Evolutionary conservation across 192 early-diverging fungal genomes (phyloP), one percentile per base, ranked within the genome.

Genomic region (Backusella morwellensis): DNA sequence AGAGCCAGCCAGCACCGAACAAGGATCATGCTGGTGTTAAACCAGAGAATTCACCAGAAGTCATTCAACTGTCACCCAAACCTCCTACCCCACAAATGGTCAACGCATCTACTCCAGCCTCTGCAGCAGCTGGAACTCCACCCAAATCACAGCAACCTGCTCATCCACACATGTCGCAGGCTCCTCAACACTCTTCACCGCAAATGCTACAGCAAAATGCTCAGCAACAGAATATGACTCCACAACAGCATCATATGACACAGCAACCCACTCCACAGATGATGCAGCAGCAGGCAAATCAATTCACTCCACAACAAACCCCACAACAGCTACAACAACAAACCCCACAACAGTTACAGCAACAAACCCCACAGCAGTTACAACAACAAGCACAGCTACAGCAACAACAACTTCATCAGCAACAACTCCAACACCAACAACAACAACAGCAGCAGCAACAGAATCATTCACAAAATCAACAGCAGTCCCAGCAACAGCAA

Each of bases 71-170:
- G 44, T 66, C 41, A 3, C 34, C 67, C 11, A 67, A 76, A 41
- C 67, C 75, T 7, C 32, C 75, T 19, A 76, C 66, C 15, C 75
- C 42, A 9, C 66, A 23, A 34, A 63, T 63, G 56, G 47, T 29
- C 7, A 66, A 41, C 32, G 44, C 35, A 52, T 15, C 54, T 14
- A 34, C 71, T 0, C 32, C 77, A 17, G n/a, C 14, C 1, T 70
- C 73, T 29, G 4, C 78, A 0, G 21, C 35, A 4, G 73, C 77
- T 23, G 35, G 71, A 26, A 29, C 72, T 1, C 74, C 84, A 9
- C 75, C 81, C 7, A 80, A 83, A 41, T 71, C 84, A 63, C 52
- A 54, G 5, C 19, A 32, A 32, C 32, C 19, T 54, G 19, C 52
- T 54, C 52, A 54, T 21, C 21, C 52, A 17, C 56, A 63, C 23